Evolutionary conservation across 2,329 filamentous ascomycete species (phyloP).

Genomic region (Neophaeococcomyces aloes): DNA sequence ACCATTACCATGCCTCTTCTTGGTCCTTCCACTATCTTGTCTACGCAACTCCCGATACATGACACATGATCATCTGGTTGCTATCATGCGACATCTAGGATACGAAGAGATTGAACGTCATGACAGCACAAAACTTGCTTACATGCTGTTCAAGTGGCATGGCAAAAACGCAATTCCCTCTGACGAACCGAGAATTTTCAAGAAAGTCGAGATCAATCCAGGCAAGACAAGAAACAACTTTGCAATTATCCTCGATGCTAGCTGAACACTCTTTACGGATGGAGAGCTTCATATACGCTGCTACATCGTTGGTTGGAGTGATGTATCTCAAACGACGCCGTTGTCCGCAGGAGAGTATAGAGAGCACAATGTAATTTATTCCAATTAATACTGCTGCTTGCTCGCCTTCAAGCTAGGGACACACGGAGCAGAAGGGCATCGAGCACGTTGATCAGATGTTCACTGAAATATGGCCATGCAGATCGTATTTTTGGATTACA

Average conservation of each 20-base stretch:
- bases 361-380: no score
- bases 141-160: slow-evolving; percentile 6
- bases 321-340: no score
- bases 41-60: slow-evolving; percentile 85
- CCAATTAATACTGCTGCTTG: no score
- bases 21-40: slow-evolving; percentile 83
- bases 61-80: slow-evolving; percentile 55
- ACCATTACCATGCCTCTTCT: slow-evolving; percentile 61
- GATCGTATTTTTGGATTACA: no score
- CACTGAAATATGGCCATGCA: no score
- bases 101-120: slow-evolving; percentile 36
- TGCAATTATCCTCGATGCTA: slow-evolving; percentile 55
- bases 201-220: slow-evolving; percentile 66
- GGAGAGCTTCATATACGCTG: neutral
- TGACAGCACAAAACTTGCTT: slow-evolving; percentile 15
- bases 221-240: slow-evolving; percentile 83
- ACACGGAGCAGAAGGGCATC: no score
- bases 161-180: neutral
- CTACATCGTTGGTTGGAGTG: no score
- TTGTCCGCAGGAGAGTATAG: no score
- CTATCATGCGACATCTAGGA: slow-evolving; percentile 68
- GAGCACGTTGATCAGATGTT: no score
- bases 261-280: neutral
- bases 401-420: no score
- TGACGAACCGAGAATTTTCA: slow-evolving; percentile 36